These are phyloP conservation scores for Biscutella laevigata DNA, from an alignment of 441 rosid species.

Conservation along the genomic window DNA sequence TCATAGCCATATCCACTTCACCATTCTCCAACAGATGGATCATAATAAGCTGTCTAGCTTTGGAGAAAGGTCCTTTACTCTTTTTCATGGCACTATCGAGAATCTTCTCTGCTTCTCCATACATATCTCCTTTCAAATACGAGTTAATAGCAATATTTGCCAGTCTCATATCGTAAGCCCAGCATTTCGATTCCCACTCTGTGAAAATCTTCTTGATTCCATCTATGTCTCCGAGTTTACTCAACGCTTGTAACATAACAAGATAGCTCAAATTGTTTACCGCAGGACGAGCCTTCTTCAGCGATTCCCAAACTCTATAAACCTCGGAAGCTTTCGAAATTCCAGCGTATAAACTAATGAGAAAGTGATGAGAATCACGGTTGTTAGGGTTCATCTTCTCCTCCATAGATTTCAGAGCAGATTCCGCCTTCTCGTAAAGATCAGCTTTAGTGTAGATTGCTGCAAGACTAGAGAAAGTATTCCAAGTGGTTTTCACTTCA, in stretches of 20 bases:
- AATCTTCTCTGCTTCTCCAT: constrained; percentile 40
- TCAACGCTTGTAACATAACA: constrained; percentile 49
- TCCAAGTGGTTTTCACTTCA: constrained; percentile 39
- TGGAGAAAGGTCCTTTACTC: constrained; percentile 29
- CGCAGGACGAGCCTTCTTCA: constrained; percentile 34
- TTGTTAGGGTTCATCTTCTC: constrained; percentile 29
- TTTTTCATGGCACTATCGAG: constrained; percentile 36
- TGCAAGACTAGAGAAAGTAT: constrained; percentile 42
- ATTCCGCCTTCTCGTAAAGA: constrained; percentile 53
- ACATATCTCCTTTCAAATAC: constrained; percentile 42
- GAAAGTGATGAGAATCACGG: constrained; percentile 61
- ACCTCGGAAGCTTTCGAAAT: constrained; percentile 47
- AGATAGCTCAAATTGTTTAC: constrained; percentile 47
- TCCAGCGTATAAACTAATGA: constrained; percentile 53
- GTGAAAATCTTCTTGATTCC: constrained; percentile 39
- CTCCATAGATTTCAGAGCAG: constrained; percentile 52
- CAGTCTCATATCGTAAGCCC: constrained; percentile 50
- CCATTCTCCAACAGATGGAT: constrained; percentile 38
- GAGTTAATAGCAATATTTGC: constrained; percentile 36
- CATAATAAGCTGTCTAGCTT: constrained; percentile 49
- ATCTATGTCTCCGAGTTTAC: constrained; percentile 43
- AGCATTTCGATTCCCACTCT: constrained; percentile 59
- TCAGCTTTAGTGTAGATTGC: constrained; percentile 55
- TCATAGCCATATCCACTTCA: constrained; percentile 36
- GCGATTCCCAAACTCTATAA: constrained; percentile 45